These are phyloP conservation scores for Pseudisothecium myosuroides DNA, from an alignment of 225 moss, liverwort and hornwort genomes.

Conservation along the genomic window DNA sequence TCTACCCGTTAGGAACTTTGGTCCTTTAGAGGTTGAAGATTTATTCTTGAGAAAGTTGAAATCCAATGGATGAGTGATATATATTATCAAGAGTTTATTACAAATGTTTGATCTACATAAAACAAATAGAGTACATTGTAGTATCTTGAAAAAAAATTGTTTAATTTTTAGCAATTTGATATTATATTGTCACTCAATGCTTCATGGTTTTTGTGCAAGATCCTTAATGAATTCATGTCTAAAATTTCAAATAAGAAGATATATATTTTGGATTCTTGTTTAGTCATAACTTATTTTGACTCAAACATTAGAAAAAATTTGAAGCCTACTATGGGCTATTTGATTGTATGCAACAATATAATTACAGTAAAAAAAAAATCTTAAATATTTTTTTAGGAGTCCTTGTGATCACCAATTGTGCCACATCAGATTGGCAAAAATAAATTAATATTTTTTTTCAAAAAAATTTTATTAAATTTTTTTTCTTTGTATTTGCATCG, in stretches of 20 bases:
- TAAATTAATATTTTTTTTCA: too few relatives aligned
- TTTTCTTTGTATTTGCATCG: too few relatives aligned
- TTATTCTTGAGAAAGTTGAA: fast-evolving
- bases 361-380: too few relatives aligned
- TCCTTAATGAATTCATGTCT: not conserved
- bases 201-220: not conserved
- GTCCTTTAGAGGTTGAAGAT: not conserved
- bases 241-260: not conserved
- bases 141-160: not conserved
- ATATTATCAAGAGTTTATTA: not conserved
- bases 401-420: too few relatives aligned
- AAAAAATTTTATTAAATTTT: too few relatives aligned
- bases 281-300: not conserved
- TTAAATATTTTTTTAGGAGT: too few relatives aligned
- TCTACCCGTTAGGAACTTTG: too few relatives aligned
- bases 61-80: not conserved
- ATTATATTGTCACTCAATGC: not conserved
- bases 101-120: not conserved
- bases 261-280: not conserved
- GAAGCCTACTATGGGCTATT: too few relatives aligned
- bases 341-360: too few relatives aligned
- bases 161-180: not conserved
- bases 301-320: too few relatives aligned
- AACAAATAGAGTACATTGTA: not conserved
- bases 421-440: too few relatives aligned